These are phyloP conservation scores for Rhynchospora pubera DNA, from an alignment of 176 grass and related monocot species.

Conservation along the genomic window DNA sequence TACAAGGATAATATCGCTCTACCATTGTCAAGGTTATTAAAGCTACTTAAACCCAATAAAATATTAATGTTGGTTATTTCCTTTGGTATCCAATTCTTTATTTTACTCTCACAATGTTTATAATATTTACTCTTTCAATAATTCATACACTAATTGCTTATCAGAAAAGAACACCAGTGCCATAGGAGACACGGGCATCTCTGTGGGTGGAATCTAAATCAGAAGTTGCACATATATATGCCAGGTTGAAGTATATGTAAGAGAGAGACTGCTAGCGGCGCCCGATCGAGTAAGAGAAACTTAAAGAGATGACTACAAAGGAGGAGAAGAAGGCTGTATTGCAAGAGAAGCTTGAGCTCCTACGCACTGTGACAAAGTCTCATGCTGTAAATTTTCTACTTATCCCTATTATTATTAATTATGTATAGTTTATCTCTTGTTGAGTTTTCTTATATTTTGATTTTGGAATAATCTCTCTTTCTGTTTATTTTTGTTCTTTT, in stretches of 20 bases:
- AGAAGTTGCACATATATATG: neutral
- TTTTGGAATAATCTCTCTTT: neutral
- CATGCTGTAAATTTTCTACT: slow-evolving; percentile 33
- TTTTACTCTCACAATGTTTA: neutral
- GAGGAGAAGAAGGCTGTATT: slow-evolving; percentile 38
- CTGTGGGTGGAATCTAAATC: neutral
- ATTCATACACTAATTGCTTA: neutral
- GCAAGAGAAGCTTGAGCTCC: slow-evolving; percentile 54
- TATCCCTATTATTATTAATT: neutral
- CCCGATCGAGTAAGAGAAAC: slow-evolving; percentile 20
- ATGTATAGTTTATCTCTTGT: neutral
- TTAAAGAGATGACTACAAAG: slow-evolving; percentile 35
- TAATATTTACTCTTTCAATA: neutral
- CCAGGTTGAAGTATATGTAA: neutral
- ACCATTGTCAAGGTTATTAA: too few relatives aligned
- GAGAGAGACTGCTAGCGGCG: neutral
- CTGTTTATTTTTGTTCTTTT: neutral
- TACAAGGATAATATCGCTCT: too few relatives aligned
- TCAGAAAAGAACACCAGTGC: neutral
- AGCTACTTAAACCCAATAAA: neutral
- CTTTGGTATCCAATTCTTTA: neutral
- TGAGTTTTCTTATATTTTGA: neutral
- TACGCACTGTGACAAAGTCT: slow-evolving; percentile 47
- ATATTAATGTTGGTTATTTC: neutral
- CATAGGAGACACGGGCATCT: neutral